Conservation (phyloP, 768 basidiomycete genomes). For the Hygrophorus russula region DNA sequence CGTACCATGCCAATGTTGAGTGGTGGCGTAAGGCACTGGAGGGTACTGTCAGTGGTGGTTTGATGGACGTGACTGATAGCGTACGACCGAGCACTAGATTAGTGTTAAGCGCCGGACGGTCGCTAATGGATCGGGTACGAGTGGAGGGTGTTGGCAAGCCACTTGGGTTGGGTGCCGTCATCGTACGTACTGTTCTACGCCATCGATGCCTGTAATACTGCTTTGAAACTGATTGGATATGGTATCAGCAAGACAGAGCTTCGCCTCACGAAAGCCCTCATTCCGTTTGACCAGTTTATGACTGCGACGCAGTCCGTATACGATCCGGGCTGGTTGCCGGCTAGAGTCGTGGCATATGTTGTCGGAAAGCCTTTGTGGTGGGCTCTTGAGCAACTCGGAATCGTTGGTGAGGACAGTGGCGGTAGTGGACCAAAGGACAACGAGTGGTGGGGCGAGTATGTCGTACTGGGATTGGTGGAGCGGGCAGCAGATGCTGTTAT, state of each 20-base stretch:
- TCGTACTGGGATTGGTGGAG: constrained; percentile 55
- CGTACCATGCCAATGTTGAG: constrained; percentile 68
- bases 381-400: constrained; percentile 69
- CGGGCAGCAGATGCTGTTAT: constrained; percentile 49
- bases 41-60: constrained; percentile 43
- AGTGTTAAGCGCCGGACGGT: constrained; percentile 43
- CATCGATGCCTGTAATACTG: constrained; percentile 4
- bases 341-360: constrained; percentile 56
- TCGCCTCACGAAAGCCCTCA: constrained; percentile 27
- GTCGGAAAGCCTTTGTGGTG: constrained; percentile 80
- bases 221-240: constrained; percentile 12
- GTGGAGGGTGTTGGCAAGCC: constrained; percentile 68
- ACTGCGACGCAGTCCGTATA: constrained; percentile 49
- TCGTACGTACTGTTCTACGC: constrained; percentile 41
- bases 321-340: constrained; percentile 57
- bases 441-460: constrained; percentile 60
- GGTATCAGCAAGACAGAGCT: constrained; percentile 65
- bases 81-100: constrained; percentile 32
- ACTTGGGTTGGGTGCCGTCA: constrained; percentile 54
- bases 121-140: constrained; percentile 48
- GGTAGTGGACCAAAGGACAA: constrained; percentile 23
- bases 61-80: constrained; percentile 24
- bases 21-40: constrained; percentile 81
- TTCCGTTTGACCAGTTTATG: constrained; percentile 46
- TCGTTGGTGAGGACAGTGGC: constrained; percentile 54